phyloP scores from a whole-genome alignment of 2,329 filamentous ascomycete genomes.

The Paracamarosporium sp. region DNA sequence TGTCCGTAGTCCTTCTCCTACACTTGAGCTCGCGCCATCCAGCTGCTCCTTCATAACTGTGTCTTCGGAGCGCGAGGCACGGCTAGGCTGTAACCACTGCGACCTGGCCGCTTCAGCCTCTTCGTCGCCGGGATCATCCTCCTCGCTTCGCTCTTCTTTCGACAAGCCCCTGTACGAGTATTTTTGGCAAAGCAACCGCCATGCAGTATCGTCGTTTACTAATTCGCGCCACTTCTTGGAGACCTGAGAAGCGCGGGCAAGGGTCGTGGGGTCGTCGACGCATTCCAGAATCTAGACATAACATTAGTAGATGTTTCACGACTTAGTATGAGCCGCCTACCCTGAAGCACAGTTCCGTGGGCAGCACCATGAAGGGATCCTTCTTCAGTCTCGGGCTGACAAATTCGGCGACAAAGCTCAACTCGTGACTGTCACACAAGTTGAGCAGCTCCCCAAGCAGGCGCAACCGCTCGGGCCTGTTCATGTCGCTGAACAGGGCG shows the following conservation, averaged over 20 bases:
- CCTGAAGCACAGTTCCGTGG: conserved; percentile 89
- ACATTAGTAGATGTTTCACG: conserved; percentile 22
- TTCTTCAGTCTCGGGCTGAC: conserved; percentile 94
- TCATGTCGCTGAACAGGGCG: conserved; percentile 79
- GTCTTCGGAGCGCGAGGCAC: conserved; percentile 36
- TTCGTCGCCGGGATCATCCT: conserved; percentile 33
- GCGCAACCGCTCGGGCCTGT: conserved; percentile 76
- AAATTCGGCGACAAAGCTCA: conserved; percentile 96
- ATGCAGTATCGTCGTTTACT: conserved; percentile 94
- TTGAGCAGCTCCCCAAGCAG: conserved; percentile 89
- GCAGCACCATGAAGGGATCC: conserved; percentile 90
- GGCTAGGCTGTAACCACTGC: conserved; percentile 35
- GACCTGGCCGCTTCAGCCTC: conserved; percentile 28
- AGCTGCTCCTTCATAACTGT: conserved; percentile 31
- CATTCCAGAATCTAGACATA: conserved; percentile 83
- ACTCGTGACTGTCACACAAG: conserved; percentile 90
- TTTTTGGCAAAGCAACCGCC: conserved; percentile 96
- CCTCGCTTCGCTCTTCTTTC: conserved; percentile 49
- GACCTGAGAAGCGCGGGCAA: conserved; percentile 94
- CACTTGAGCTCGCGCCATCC: conserved; percentile 48
- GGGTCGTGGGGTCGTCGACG: conserved; percentile 93
- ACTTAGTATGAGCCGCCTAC: conserved; percentile 70
- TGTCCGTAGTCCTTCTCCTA: conserved; percentile 55
- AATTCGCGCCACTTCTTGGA: conserved; percentile 93
- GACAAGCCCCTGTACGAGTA: conserved; percentile 78